These are phyloP conservation scores for Chlamydomonas schloesseri DNA, from an alignment of 139 green algal species.

Conservation along the genomic window DNA sequence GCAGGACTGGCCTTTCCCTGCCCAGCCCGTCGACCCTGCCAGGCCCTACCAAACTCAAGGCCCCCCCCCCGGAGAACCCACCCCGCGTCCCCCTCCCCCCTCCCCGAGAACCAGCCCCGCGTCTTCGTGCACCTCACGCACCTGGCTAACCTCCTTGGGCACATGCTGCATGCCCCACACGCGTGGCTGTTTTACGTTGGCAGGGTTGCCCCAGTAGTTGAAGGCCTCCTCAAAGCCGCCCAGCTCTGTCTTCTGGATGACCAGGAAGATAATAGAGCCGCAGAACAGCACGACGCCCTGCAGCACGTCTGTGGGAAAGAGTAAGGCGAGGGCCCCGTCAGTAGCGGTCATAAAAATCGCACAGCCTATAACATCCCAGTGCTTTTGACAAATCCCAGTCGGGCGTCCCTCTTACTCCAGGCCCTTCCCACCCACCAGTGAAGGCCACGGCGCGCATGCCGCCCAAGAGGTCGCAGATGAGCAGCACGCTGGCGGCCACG, in stretches of 20 bases:
- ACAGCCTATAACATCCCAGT: background rate
- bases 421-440: conserved; percentile 38
- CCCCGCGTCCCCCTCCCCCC: too few relatives aligned
- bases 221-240: conserved; percentile 48
- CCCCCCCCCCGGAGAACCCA: too few relatives aligned
- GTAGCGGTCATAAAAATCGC: too few relatives aligned
- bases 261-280: conserved; percentile 63
- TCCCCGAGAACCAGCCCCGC: too few relatives aligned
- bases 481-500: conserved; percentile 53
- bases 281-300: conserved; percentile 55
- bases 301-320: conserved; percentile 26
- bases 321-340: too few relatives aligned
- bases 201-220: conserved; percentile 31
- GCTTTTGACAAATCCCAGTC: too few relatives aligned
- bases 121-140: too few relatives aligned
- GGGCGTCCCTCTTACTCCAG: too few relatives aligned
- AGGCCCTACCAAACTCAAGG: too few relatives aligned
- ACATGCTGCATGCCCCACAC: conserved; percentile 49
- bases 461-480: conserved; percentile 56
- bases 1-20: too few relatives aligned
- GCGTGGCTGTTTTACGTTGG: background rate
- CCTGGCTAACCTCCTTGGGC: conserved; percentile 6
- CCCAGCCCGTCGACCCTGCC: too few relatives aligned
- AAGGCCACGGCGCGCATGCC: conserved; percentile 64
- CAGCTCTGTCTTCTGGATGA: conserved; percentile 59